A percentile compares a stretch with the other conserved stretches of the same genome.
These are phyloP conservation scores for Chalaropsis ovoidea DNA, from an alignment of 2,329 filamentous ascomycete species.

Conservation along the genomic window DNA sequence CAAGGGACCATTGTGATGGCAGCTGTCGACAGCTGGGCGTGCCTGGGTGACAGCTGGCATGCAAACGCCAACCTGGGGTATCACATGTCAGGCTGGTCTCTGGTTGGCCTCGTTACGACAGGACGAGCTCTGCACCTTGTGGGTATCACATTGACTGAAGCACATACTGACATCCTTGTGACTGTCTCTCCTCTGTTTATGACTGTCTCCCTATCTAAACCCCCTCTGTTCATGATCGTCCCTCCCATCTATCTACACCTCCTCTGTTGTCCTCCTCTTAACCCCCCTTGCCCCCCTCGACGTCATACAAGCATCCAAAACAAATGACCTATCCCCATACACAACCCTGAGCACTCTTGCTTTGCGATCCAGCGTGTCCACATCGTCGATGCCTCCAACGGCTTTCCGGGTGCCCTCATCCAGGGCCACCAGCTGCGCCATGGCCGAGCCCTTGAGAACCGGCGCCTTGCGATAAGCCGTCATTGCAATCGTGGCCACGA, in stretches of 20 bases:
- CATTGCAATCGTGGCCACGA: constrained; percentile 29
- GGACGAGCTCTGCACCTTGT: no score
- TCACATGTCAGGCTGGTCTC: not conserved
- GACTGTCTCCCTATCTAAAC: no score
- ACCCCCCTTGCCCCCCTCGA: not conserved
- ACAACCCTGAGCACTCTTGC: constrained; percentile 25
- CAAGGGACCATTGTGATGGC: not conserved
- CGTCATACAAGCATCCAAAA: constrained; percentile 3
- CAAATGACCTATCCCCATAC: constrained; percentile 17
- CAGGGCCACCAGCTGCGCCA: constrained; percentile 29
- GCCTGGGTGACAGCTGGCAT: not conserved
- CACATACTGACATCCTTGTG: no score
- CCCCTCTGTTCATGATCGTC: no score
- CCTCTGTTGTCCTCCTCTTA: not conserved
- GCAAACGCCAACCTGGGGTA: not conserved
- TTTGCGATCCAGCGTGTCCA: constrained; percentile 22
- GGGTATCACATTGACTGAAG: no score
- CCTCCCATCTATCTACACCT: not conserved
- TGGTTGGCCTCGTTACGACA: no score
- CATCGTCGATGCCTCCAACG: constrained; percentile 24
- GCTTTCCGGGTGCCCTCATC: constrained; percentile 22
- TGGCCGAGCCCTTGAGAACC: constrained; percentile 30
- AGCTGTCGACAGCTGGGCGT: not conserved
- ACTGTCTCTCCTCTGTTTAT: no score
- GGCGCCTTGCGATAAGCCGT: constrained; percentile 28